Conservation (phyloP, 2,329 filamentous ascomycete genomes). For the Remersonia thermophila region DNA sequence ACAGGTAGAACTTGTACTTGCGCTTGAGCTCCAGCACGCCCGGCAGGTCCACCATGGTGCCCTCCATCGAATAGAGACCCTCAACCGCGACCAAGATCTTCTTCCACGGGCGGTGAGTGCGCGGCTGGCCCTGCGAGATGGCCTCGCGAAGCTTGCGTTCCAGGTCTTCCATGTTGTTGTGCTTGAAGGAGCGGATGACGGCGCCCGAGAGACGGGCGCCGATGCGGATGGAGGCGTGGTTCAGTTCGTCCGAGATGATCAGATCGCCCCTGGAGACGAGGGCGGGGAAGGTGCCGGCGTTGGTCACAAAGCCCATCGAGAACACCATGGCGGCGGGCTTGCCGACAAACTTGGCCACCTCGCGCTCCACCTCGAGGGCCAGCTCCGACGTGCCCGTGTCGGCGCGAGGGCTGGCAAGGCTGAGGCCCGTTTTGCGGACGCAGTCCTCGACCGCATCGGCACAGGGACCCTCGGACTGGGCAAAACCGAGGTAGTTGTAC, state of each 20-base stretch:
- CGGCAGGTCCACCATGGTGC: conserved; percentile 96
- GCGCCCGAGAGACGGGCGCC: conserved; percentile 88
- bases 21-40: conserved; percentile 76
- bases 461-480: conserved; percentile 92
- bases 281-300: conserved; percentile 83
- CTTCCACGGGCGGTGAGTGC: conserved; percentile 98
- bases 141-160: conserved; percentile 79
- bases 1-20: conserved; percentile 94
- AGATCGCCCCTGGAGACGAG: conserved; percentile 86
- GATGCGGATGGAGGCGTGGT: conserved; percentile 94
- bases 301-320: conserved; percentile 98
- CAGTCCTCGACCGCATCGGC: conserved; percentile 83
- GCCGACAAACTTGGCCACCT: conserved; percentile 83
- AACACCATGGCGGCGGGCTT: conserved; percentile 94
- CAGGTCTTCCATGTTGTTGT: conserved; percentile 86
- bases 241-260: conserved; percentile 92
- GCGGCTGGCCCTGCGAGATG: conserved; percentile 91
- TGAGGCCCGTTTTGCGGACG: conserved; percentile 75
- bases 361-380: conserved; percentile 74
- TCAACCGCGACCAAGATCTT: conserved; percentile 96
- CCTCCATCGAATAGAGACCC: conserved; percentile 98
- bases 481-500: conserved; percentile 98
- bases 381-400: conserved; percentile 83
- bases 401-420: conserved; percentile 65
- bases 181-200: conserved; percentile 92